Percentiles rank a stretch among this genome's conserved stretches.
phyloP scores from a whole-genome alignment of 176 grass and related monocot species.

The Oryza longistaminata region DNA sequence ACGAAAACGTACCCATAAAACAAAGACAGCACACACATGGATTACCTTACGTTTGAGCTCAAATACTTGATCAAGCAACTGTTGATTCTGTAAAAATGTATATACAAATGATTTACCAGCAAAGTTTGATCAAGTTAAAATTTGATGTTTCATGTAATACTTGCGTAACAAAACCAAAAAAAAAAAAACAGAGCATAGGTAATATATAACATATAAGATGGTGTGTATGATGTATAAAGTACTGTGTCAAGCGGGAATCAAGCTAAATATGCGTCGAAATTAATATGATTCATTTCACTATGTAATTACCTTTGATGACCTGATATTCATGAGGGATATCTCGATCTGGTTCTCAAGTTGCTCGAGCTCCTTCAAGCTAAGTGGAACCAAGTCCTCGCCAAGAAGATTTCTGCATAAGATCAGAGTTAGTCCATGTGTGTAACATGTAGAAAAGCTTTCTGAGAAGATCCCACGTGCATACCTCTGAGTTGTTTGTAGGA shows the following conservation, averaged over 20 bases:
- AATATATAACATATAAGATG: neutral
- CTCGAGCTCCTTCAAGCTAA: conserved; percentile 73
- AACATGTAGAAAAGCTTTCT: neutral
- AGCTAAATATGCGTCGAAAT: neutral
- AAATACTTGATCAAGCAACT: conserved; percentile 70
- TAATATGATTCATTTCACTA: neutral
- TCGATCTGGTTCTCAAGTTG: conserved; percentile 87
- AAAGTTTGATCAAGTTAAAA: neutral
- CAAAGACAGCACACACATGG: neutral
- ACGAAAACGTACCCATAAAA: neutral
- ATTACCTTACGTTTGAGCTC: conserved; percentile 82
- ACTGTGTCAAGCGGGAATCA: no score
- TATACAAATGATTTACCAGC: neutral
- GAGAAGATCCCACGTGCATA: conserved; percentile 19
- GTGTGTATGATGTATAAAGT: neutral
- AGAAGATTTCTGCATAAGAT: conserved; percentile 70
- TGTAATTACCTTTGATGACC: conserved; percentile 62
- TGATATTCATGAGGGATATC: conserved; percentile 73
- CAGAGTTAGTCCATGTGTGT: neutral
- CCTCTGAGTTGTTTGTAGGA: conserved; percentile 88
- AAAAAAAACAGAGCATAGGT: neutral
- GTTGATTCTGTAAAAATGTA: conserved; percentile 59
- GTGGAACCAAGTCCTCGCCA: conserved; percentile 77
- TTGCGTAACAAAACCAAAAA: neutral
- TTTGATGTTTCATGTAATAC: neutral